Percentiles rank a stretch among this genome's conserved stretches.
Conservation (phyloP, 2,329 filamentous ascomycete species). For the Dothideomycetidae sp. region DNA sequence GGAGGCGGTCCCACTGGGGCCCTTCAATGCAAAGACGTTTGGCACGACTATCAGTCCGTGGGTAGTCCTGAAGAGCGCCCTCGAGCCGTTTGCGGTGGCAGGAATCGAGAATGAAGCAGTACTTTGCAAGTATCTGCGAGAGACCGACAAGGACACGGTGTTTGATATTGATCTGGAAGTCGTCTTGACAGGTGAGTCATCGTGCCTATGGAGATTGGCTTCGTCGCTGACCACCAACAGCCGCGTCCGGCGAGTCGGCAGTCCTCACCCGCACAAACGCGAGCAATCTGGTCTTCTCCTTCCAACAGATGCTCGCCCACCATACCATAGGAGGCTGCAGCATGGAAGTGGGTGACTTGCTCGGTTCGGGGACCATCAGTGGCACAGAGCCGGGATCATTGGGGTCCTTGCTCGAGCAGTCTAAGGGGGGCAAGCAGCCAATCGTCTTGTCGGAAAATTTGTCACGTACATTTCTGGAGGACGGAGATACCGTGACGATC, state of each 20-base stretch:
- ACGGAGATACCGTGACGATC: slow-evolving; percentile 57
- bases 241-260: slow-evolving; percentile 36
- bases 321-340: slow-evolving; percentile 65
- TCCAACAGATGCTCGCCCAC: slow-evolving; percentile 70
- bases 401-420: slow-evolving; percentile 61
- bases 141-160: slow-evolving; percentile 43
- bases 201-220: no score
- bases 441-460: slow-evolving; percentile 49
- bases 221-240: slow-evolving; percentile 45
- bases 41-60: slow-evolving; percentile 63
- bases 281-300: slow-evolving; percentile 63
- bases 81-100: slow-evolving; percentile 49
- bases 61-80: slow-evolving; percentile 62
- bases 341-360: slow-evolving; percentile 56
- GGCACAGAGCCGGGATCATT: slow-evolving; percentile 44
- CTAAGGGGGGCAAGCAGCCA: slow-evolving; percentile 49
- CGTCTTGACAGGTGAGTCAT: no score
- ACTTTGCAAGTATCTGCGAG: slow-evolving; percentile 50
- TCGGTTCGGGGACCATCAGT: slow-evolving; percentile 68
- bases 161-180: slow-evolving; percentile 59
- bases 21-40: slow-evolving; percentile 77
- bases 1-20: slow-evolving; percentile 72
- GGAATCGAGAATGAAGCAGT: slow-evolving; percentile 41
- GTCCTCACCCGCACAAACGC: slow-evolving; percentile 48
- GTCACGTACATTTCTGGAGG: slow-evolving; percentile 55